Percentiles rank a stretch among this genome's conserved stretches.
phyloP scores from a whole-genome alignment of 2,329 filamentous ascomycete genomes.

The Amphichorda felina region DNA sequence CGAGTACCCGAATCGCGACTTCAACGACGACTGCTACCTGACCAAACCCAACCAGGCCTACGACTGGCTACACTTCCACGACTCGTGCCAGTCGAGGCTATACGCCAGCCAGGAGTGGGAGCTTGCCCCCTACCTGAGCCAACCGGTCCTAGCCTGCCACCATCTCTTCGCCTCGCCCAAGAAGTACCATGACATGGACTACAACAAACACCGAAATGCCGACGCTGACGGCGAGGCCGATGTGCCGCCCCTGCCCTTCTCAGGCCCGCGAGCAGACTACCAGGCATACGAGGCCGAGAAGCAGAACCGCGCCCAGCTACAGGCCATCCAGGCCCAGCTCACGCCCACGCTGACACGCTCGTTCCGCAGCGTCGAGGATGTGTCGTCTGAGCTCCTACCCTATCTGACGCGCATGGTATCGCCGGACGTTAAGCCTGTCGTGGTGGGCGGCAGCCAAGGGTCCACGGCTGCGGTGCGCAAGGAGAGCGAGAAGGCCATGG shows the following conservation, averaged over 20 bases:
- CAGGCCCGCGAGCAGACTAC: conserved; percentile 72
- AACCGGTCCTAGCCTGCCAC: conserved; percentile 82
- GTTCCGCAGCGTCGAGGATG: conserved; percentile 67
- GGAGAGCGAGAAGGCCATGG: conserved; percentile 71
- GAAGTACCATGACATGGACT: conserved; percentile 28
- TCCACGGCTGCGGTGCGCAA: conserved; percentile 77
- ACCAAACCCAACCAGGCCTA: conserved; percentile 81
- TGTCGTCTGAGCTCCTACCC: conserved; percentile 74
- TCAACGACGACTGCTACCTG: conserved; percentile 85
- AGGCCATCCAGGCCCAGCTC: conserved; percentile 60
- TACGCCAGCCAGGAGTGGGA: conserved; percentile 90
- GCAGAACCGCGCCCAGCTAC: conserved; percentile 62
- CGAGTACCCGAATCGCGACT: conserved; percentile 75
- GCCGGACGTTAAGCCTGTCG: conserved; percentile 82
- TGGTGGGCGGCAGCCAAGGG: conserved; percentile 57
- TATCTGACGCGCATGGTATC: conserved; percentile 75
- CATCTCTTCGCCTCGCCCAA: conserved; percentile 72
- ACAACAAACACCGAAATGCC: conserved; percentile 31
- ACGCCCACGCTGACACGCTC: conserved; percentile 60
- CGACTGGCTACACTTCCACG: conserved; percentile 94
- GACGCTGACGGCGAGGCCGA: conserved; percentile 31
- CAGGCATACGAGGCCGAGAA: conserved; percentile 71
- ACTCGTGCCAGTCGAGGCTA: conserved; percentile 65
- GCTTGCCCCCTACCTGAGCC: conserved; percentile 72
- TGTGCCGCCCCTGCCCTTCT: conserved; percentile 56